phyloP scores from a whole-genome alignment of 2,329 filamentous ascomycete species.

The Xylariales sp. region DNA sequence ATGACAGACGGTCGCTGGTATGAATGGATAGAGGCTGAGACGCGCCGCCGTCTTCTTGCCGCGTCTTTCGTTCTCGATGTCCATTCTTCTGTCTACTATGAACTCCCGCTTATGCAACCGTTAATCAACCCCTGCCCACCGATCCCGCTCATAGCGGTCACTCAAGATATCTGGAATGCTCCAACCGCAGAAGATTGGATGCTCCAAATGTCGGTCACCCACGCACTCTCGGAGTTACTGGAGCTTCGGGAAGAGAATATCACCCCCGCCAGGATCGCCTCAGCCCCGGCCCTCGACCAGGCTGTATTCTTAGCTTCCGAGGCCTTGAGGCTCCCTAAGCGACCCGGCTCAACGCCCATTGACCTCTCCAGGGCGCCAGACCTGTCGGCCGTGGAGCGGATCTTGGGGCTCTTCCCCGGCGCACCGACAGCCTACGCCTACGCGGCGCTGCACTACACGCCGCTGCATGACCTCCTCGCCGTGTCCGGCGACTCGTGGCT shows the following conservation, averaged over 20 bases:
- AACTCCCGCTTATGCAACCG: constrained; percentile 37
- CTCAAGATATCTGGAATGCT: constrained; percentile 45
- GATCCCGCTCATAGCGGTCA: constrained; percentile 43
- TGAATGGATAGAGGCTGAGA: constrained; percentile 48
- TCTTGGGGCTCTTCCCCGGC: constrained; percentile 38
- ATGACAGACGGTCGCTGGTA: constrained; percentile 41
- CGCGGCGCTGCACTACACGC: constrained; percentile 53
- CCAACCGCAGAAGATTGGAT: constrained; percentile 42
- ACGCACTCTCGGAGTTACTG: constrained; percentile 20
- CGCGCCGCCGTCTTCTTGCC: constrained; percentile 48
- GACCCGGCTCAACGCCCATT: constrained; percentile 12
- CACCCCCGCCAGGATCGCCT: constrained; percentile 29
- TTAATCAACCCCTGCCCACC: constrained; percentile 29
- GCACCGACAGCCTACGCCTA: constrained; percentile 48
- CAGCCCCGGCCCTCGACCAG: constrained; percentile 19
- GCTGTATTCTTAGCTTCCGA: constrained; percentile 23
- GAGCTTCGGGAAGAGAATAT: constrained; percentile 26
- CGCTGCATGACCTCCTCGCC: constrained; percentile 53
- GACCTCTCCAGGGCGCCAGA: constrained; percentile 15
- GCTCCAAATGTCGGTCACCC: constrained; percentile 20
- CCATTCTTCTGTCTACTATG: constrained; percentile 50
- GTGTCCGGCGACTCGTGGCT: constrained; percentile 56
- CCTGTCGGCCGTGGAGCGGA: constrained; percentile 18
- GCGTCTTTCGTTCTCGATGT: constrained; percentile 54
- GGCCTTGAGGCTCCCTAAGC: constrained; percentile 20